Percentiles rank a stretch among this genome's conserved stretches.
Conservation (phyloP, 352 stramenopile genomes). For the Globisporangium cylindrosporum region DNA sequence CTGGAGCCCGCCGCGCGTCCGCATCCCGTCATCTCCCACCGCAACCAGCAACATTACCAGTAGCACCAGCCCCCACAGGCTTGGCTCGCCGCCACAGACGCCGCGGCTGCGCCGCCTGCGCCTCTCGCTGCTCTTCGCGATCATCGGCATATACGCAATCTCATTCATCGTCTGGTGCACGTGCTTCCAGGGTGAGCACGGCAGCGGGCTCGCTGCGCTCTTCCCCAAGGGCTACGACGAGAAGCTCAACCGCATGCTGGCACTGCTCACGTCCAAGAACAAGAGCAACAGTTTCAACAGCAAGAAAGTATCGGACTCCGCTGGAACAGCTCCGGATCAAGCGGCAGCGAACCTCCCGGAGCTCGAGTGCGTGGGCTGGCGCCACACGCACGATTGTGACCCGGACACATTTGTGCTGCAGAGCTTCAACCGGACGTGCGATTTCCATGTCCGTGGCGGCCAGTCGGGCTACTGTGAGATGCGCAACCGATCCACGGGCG, state of each 20-base stretch:
- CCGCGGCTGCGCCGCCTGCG: constrained; percentile 10
- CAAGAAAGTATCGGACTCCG: not conserved
- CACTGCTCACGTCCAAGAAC: not conserved
- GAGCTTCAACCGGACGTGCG: constrained; percentile 37
- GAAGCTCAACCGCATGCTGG: constrained; percentile 20
- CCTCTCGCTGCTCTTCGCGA: constrained; percentile 12
- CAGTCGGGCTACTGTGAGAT: constrained; percentile 52
- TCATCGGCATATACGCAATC: constrained; percentile 20
- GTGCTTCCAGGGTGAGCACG: constrained; percentile 9
- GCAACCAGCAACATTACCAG: not conserved
- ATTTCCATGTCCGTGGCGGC: constrained; percentile 34
- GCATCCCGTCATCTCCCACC: not conserved
- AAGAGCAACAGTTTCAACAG: not conserved
- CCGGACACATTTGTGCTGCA: constrained; percentile 23
- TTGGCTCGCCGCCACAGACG: constrained; percentile 16
- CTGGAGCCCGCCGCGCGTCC: constrained; percentile 1
- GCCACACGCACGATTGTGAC: constrained; percentile 43
- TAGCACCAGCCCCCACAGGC: not conserved
- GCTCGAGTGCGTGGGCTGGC: constrained; percentile 46
- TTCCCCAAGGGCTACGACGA: constrained; percentile 17
- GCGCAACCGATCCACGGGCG: constrained; percentile 28
- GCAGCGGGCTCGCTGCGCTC: constrained; percentile 6
- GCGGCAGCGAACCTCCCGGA: not conserved
- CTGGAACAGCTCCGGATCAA: not conserved
- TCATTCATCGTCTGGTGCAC: constrained; percentile 20